Conservation (phyloP, 495 filamentous ascomycete species). For the Aspergillus steynii region DNA sequence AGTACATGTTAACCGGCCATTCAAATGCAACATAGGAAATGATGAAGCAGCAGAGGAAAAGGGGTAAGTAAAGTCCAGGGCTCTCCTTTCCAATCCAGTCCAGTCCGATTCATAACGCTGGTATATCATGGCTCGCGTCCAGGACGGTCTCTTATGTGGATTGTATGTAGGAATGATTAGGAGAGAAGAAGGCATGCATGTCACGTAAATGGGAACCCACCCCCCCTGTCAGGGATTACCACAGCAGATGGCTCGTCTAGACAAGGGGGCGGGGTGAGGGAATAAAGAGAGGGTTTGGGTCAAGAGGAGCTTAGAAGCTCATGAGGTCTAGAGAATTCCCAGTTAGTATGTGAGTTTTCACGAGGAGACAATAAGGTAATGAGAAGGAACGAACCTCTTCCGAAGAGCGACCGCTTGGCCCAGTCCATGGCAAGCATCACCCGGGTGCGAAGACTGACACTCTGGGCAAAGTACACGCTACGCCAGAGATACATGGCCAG, state of each 20-base stretch:
- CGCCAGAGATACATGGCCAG: slow-evolving; percentile 96
- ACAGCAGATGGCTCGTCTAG: neutral
- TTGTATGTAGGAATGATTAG: neutral
- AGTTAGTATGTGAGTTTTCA: neutral
- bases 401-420: slow-evolving; percentile 92
- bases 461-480: slow-evolving; percentile 97
- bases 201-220: neutral
- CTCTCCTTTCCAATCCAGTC: neutral
- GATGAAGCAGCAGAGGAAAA: neutral
- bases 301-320: slow-evolving; percentile 53
- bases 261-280: neutral
- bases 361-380: slow-evolving; percentile 7
- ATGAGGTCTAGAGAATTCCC: slow-evolving; percentile 56
- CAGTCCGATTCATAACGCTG: neutral
- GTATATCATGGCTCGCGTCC: neutral
- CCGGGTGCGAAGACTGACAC: slow-evolving; percentile 88
- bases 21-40: neutral
- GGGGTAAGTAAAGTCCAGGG: neutral
- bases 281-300: neutral
- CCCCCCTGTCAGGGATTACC: neutral
- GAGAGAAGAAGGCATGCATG: neutral
- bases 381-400: slow-evolving; percentile 70
- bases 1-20: neutral
- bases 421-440: slow-evolving; percentile 97
- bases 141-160: neutral